Evolutionary conservation across 2,329 filamentous ascomycete species (phyloP), one percentile per base, ranked within the genome.

Genomic region (Fusarium pseudograminearum): DNA sequence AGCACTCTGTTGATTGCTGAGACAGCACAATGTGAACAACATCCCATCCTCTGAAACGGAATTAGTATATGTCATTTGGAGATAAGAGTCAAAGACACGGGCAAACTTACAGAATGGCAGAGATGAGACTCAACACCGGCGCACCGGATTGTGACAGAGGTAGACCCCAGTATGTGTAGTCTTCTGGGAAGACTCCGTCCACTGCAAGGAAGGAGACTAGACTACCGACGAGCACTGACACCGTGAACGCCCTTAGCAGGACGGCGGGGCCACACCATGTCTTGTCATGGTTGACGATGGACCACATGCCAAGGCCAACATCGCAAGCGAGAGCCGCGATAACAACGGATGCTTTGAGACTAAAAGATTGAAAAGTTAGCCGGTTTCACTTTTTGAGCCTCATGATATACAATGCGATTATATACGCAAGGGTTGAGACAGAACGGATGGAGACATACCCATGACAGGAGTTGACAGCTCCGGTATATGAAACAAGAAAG

Each of bases 111-210:
- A 78, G 75, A 52, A 78, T 72, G 26, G 76, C 67, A 74, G 79
- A 81, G 22, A 83, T 70, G 51, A 82, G 77, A 50, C 77, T 67
- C 60, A 82, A 77, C 10, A 80, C 76, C 47, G 80, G 64, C 11
- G 73, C 74, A 11, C 76, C 75, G 4, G 79, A 73, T 38, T 72
- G 74, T 22, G 65, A 63, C 8, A 72, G 62, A 41, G 67, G 30
- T 52, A 82, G 66, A 20, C 74, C 77, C 80, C 80, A 83, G 70
- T 79, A 82, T 1, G 75, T 72, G 45, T 80, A 81, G 4, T 73
- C 74, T 3, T 54, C 45, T 1, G 80, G 79, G 45, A 83, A 82
- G 26, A 80, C 78, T n/a, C 73, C 67, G n/a, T 78, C 74, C 34
- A 76, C 54, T 14, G 72, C 77, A 22, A 80, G 65, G 46, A 80